These are phyloP conservation scores for Paracorniculantispora psalliotae DNA, from an alignment of 2,329 filamentous ascomycete genomes.

Conservation along the genomic window DNA sequence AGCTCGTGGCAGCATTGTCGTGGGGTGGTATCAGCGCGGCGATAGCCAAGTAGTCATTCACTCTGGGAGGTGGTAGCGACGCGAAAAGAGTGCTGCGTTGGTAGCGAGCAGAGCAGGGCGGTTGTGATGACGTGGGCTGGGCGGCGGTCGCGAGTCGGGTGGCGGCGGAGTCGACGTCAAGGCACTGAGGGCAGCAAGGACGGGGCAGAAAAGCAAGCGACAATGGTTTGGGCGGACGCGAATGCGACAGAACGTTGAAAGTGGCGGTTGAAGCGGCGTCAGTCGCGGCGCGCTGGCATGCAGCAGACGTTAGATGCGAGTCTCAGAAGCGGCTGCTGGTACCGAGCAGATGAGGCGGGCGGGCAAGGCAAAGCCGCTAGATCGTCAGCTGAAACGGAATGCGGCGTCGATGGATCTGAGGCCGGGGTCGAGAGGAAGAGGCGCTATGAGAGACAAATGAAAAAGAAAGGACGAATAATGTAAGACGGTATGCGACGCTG, in stretches of 20 bases:
- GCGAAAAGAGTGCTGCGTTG: neutral
- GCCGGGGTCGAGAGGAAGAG: neutral
- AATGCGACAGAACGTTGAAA: neutral
- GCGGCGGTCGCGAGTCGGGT: neutral
- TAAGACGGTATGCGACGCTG: neutral
- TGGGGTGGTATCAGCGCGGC: neutral
- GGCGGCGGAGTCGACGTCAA: neutral
- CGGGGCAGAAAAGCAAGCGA: neutral
- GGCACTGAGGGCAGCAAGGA: neutral
- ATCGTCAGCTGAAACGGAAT: constrained; percentile 5
- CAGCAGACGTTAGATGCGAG: neutral
- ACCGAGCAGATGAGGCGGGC: constrained; percentile 1
- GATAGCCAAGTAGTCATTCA: neutral
- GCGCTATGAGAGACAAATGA: neutral
- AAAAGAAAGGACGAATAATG: neutral
- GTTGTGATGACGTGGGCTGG: neutral
- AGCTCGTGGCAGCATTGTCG: constrained; percentile 12
- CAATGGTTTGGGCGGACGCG: neutral
- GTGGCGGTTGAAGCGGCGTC: neutral
- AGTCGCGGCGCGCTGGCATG: constrained; percentile 3
- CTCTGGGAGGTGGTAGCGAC: neutral
- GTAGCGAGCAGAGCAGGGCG: neutral
- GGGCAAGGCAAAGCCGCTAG: constrained; percentile 1
- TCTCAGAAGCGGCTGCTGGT: constrained; percentile 3
- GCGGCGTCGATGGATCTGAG: constrained; percentile 6